These are phyloP conservation scores for Beta macrorhiza DNA, from an alignment of 179 eudicot species.

Conservation along the genomic window DNA sequence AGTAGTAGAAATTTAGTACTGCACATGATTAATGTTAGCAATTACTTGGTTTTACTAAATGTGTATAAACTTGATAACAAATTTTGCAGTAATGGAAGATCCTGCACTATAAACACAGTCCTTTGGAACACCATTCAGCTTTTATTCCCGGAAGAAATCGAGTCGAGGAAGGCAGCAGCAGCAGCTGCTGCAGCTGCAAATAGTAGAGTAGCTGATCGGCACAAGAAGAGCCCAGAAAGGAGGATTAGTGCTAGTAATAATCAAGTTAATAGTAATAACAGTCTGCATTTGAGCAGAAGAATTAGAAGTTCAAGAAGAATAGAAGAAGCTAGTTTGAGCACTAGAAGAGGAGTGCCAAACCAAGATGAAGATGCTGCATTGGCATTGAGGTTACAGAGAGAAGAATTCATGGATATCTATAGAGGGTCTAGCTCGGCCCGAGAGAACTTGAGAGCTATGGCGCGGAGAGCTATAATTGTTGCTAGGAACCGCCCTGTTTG, in stretches of 20 bases:
- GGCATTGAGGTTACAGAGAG: slow-evolving; percentile 82
- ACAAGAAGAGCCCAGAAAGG: slow-evolving; percentile 22
- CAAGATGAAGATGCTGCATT: slow-evolving; percentile 90
- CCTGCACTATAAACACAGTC: slow-evolving; percentile 89
- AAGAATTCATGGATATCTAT: slow-evolving; percentile 70
- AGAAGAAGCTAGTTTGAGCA: slow-evolving; percentile 22
- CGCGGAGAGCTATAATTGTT: slow-evolving; percentile 60
- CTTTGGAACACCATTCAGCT: slow-evolving; percentile 98
- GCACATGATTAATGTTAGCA: background rate
- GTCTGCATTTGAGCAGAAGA: slow-evolving; percentile 26
- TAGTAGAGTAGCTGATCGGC: slow-evolving; percentile 29
- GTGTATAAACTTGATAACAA: background rate
- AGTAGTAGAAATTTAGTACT: background rate
- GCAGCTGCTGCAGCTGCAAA: slow-evolving; percentile 25
- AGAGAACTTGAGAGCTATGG: slow-evolving; percentile 71
- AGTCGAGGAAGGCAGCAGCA: slow-evolving; percentile 54
- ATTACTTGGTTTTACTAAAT: background rate
- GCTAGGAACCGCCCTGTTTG: slow-evolving; percentile 32
- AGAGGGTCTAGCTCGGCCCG: slow-evolving; percentile 60
- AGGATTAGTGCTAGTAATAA: slow-evolving; percentile 1
- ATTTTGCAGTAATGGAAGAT: slow-evolving; percentile 66
- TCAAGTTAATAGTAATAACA: slow-evolving; percentile 13
- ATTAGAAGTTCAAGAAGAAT: slow-evolving; percentile 24
- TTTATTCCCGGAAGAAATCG: slow-evolving; percentile 81
- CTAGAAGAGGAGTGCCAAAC: slow-evolving; percentile 29